Conservation (phyloP, 495 filamentous ascomycete species). For the Cercophora sp. region DNA sequence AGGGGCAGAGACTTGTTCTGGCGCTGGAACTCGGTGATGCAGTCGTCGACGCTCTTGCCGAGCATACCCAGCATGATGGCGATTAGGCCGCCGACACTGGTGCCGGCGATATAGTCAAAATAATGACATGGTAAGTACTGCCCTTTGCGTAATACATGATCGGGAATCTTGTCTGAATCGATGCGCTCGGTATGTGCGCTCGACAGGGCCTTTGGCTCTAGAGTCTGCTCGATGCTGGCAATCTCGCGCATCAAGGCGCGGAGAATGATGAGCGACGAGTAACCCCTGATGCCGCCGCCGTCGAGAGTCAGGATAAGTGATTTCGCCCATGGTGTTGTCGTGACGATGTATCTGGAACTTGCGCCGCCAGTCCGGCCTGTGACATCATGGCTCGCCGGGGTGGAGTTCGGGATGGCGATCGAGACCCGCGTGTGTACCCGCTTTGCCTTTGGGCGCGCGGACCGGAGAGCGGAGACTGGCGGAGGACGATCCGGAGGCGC, state of each 20-base stretch:
- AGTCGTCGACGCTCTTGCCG: slow-evolving; percentile 25
- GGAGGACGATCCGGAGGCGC: slow-evolving; percentile 5
- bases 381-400: slow-evolving; percentile 15
- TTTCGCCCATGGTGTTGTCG: slow-evolving; percentile 26
- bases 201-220: slow-evolving; percentile 16
- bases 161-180: slow-evolving; percentile 35
- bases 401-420: slow-evolving; percentile 20
- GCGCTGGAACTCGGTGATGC: slow-evolving; percentile 27
- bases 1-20: slow-evolving; percentile 29
- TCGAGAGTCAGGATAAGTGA: slow-evolving; percentile 30
- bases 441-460: slow-evolving; percentile 13
- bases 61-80: slow-evolving; percentile 36
- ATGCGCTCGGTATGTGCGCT: slow-evolving; percentile 27
- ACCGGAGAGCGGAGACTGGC: slow-evolving; percentile 21
- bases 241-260: slow-evolving; percentile 28
- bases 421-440: slow-evolving; percentile 27
- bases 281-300: slow-evolving; percentile 31
- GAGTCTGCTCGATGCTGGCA: slow-evolving; percentile 20
- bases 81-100: slow-evolving; percentile 34
- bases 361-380: slow-evolving; percentile 7
- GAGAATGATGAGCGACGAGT: slow-evolving; percentile 29
- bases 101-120: slow-evolving; percentile 40
- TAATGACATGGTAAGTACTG: slow-evolving; percentile 49
- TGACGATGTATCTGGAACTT: slow-evolving; percentile 19
- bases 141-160: slow-evolving; percentile 35